These are phyloP conservation scores for Arthrobotrys pseudoclavata DNA, from an alignment of 2,329 filamentous ascomycete species.

Conservation along the genomic window DNA sequence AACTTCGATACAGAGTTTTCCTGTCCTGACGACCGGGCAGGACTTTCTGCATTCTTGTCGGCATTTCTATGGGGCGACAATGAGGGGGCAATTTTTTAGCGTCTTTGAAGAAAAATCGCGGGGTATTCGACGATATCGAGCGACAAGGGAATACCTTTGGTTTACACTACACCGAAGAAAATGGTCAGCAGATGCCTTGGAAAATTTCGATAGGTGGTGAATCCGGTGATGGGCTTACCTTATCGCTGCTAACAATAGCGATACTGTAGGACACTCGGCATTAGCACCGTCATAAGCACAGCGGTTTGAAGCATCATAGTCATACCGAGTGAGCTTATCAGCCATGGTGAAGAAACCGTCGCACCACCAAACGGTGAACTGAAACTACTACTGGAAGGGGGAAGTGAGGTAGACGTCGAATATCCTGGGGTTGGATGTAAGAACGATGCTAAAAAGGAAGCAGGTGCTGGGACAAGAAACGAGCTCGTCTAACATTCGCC, in stretches of 20 bases:
- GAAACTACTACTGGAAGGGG: conserved; percentile 64
- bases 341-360: conserved; percentile 73
- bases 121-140: conserved; percentile 34
- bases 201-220: not conserved
- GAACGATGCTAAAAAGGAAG: conserved; percentile 15
- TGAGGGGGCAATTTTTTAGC: conserved; percentile 61
- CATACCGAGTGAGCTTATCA: conserved; percentile 94
- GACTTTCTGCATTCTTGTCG: conserved; percentile 99
- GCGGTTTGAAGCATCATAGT: conserved; percentile 53
- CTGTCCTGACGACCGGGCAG: conserved; percentile 95
- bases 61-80: conserved; percentile 80
- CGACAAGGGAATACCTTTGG: conserved; percentile 75
- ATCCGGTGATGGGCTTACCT: conserved; percentile 73
- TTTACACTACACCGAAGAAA: conserved; percentile 78
- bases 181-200: conserved; percentile 63
- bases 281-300: conserved; percentile 45
- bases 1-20: conserved; percentile 98
- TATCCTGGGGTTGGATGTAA: conserved; percentile 2
- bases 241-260: conserved; percentile 98
- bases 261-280: conserved; percentile 74
- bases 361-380: conserved; percentile 28
- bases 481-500: conserved; percentile 43
- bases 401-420: not conserved
- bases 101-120: conserved; percentile 27
- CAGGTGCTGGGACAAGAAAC: conserved; percentile 19